Evolutionary conservation across 2,329 filamentous ascomycete genomes (phyloP).

Genomic region (Penicillium brasilianum): DNA sequence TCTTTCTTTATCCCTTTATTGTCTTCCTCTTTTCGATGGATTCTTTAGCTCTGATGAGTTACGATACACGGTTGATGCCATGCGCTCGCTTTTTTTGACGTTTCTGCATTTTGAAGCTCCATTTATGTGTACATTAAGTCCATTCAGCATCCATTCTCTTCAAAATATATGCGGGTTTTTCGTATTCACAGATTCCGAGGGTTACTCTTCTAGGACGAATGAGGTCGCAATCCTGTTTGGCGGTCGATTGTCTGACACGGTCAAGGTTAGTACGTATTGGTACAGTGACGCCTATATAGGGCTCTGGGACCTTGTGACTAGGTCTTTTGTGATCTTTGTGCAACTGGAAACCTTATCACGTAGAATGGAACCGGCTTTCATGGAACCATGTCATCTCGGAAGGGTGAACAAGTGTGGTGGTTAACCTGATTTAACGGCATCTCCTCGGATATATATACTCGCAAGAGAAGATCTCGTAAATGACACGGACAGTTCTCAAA

Average conservation of each 20-base stretch:
- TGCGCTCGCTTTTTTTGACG: neutral
- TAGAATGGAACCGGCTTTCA: no score
- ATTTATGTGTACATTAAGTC: slow-evolving; percentile 18
- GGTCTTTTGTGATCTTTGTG: neutral
- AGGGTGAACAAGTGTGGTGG: no score
- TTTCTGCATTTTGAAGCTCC: neutral
- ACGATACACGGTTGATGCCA: slow-evolving; percentile 16
- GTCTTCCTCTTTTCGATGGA: slow-evolving; percentile 2
- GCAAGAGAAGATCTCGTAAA: neutral
- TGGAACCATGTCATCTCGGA: no score
- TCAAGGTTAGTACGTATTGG: no score
- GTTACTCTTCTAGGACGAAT: no score
- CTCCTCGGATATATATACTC: neutral
- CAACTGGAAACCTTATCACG: neutral
- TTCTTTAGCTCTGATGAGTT: slow-evolving; percentile 20
- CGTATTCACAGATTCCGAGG: neutral
- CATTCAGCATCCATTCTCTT: neutral
- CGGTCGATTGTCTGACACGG: neutral
- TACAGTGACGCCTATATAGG: no score
- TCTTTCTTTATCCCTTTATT: neutral
- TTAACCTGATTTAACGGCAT: no score
- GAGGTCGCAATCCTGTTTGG: neutral
- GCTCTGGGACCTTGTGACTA: neutral
- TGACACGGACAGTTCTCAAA: neutral
- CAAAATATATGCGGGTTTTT: neutral